Evolutionary conservation across 2,329 filamentous ascomycete species (phyloP), one percentile per base, ranked within the genome.

Genomic region (Hymenoscyphus fructigenus): DNA sequence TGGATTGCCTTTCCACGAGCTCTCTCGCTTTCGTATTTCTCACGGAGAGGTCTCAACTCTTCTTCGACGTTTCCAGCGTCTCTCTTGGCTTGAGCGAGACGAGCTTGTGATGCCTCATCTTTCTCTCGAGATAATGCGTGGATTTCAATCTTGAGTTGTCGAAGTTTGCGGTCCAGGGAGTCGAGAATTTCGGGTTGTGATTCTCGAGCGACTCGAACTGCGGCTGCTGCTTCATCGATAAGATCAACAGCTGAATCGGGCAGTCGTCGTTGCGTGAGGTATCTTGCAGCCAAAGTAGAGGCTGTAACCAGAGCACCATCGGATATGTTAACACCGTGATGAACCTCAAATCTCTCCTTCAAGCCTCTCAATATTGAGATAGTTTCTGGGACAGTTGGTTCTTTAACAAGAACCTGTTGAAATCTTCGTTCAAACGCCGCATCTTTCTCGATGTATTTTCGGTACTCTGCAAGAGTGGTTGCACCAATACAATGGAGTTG

Each of bases 371-470:
- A 88, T 74, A 99, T 99, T 26, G 95, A 99, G 68, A 99, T 87
- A 15, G 95, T 98, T 80, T 99, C 95, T 1, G 87, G 78, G 59
- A 98, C 89, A 5, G 87, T 84, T 2, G 95, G 95, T 76, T 99
- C 95, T 81, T 97, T 97, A 77, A 98, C 94, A 56, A 99, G 79
- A 47, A 99, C 95, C 79, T 99, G 95, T 78, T 99, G 95, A 85
- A 99, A 99, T 78, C 95, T 91, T 79, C 95, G 92, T 79, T 99
- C 95, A 76, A 99, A 99, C 57, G 95, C 95, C 57, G 92, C 91
- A 74, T 99, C 95, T 80, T 99, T 99, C 78, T 99, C 95, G 69
- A 99, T 97, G 79, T 99, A 98, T 79, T 99, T 99, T 75, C 95
- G 88, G 80, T 99, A 99, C 78, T 99, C 95, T 67, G 88, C 88